Conservation (phyloP, 257 asterid species). For the Coffea canephora region DNA sequence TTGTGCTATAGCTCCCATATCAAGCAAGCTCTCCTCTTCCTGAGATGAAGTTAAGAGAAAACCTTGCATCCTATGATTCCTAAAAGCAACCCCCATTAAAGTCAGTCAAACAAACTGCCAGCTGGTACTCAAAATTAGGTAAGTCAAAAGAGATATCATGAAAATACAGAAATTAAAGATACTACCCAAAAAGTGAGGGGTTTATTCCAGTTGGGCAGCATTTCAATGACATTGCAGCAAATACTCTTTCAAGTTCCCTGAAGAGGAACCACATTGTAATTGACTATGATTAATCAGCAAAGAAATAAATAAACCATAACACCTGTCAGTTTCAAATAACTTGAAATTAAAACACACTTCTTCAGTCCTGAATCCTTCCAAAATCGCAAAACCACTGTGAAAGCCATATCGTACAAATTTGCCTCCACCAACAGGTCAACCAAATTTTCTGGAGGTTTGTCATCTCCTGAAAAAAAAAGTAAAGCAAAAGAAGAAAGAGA, state of each 20-base stretch:
- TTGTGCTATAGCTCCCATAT: slow-evolving; percentile 42
- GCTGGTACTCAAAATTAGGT: background rate
- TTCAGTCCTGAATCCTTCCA: slow-evolving; percentile 84
- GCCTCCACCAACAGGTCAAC: slow-evolving; percentile 89
- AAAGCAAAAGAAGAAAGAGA: background rate
- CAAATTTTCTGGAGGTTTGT: slow-evolving; percentile 58
- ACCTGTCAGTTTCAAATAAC: background rate
- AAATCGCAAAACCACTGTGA: slow-evolving; percentile 75
- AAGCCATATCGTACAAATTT: slow-evolving; percentile 84
- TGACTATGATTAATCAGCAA: background rate
- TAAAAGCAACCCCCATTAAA: slow-evolving; percentile 31
- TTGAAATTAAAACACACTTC: slow-evolving; percentile 46
- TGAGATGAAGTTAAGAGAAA: slow-evolving; percentile 78
- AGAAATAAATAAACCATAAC: background rate
- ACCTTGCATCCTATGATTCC: slow-evolving; percentile 58
- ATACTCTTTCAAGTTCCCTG: slow-evolving; percentile 92
- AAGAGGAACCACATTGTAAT: slow-evolving; percentile 5
- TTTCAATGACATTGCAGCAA: slow-evolving; percentile 69
- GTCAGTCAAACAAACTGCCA: slow-evolving; percentile 13
- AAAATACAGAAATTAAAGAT: slow-evolving; percentile 2
- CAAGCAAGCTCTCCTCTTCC: slow-evolving; percentile 49
- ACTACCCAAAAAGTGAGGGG: slow-evolving; percentile 48
- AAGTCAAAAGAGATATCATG: background rate
- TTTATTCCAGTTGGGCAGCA: slow-evolving; percentile 65
- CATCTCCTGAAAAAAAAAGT: slow-evolving; percentile 52